Percentiles rank a stretch among this genome's conserved stretches.
Evolutionary conservation across 495 filamentous ascomycete genomes (phyloP).

Genomic region (Beverwykella pulmonaria): DNA sequence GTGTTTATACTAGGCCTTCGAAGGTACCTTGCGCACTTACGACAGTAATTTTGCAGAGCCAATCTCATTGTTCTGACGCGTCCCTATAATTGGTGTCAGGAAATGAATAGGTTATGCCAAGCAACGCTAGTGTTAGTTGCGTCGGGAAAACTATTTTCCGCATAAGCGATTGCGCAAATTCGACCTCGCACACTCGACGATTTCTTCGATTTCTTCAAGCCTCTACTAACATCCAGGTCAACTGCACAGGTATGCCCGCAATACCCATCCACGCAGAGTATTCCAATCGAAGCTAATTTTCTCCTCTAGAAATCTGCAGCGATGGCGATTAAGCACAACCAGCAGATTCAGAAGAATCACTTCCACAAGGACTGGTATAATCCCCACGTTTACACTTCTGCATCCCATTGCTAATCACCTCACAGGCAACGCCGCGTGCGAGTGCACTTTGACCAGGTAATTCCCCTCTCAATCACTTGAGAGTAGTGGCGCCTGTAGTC

Average conservation of each 20-base stretch:
- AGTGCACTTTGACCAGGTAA: constrained; percentile 99
- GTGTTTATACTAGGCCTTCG: no score
- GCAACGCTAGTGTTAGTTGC: neutral
- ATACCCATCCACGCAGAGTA: neutral
- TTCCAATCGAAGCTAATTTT: constrained; percentile 1
- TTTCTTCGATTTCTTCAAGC: neutral
- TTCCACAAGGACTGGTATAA: constrained; percentile 97
- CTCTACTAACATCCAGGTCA: constrained; percentile 13
- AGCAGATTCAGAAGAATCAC: constrained; percentile 98
- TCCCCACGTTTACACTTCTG: neutral
- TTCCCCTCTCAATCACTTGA: constrained; percentile 48
- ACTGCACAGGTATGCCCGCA: neutral
- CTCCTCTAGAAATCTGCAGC: constrained; percentile 5
- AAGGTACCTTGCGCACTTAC: no score
- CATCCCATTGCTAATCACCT: constrained; percentile 12
- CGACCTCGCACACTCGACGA: neutral
- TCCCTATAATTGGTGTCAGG: no score
- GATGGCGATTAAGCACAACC: constrained; percentile 95
- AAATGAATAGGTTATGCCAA: neutral
- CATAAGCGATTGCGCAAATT: neutral
- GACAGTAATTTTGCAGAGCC: no score
- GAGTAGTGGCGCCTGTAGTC: constrained; percentile 50
- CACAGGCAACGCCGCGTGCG: constrained; percentile 82
- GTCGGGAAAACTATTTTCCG: neutral
- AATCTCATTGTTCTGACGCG: no score